These are phyloP conservation scores for Colletotrichum sp. DNA, from an alignment of 2,329 filamentous ascomycete genomes.

Conservation along the genomic window DNA sequence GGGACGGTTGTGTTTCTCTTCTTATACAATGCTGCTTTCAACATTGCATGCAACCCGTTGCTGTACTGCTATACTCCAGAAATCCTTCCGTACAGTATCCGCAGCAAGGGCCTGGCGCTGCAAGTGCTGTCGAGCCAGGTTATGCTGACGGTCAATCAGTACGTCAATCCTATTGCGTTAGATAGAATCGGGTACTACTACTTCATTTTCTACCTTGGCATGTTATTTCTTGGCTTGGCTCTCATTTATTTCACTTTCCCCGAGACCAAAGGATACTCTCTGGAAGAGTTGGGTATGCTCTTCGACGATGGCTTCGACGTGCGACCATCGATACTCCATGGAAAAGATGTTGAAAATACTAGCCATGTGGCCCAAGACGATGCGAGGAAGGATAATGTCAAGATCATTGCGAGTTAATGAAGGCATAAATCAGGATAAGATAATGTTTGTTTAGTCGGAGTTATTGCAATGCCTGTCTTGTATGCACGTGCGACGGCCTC, in stretches of 20 bases:
- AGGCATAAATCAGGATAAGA: background rate
- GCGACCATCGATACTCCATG: background rate
- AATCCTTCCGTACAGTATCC: conserved; percentile 28
- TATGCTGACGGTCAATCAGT: conserved; percentile 26
- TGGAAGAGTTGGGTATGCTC: conserved; percentile 36
- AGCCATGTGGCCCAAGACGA: background rate
- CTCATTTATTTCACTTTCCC: conserved; percentile 35
- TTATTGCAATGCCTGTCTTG: background rate
- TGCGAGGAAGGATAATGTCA: background rate
- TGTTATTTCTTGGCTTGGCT: conserved; percentile 17
- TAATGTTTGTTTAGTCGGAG: background rate
- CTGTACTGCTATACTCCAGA: conserved; percentile 33
- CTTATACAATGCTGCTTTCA: conserved; percentile 42
- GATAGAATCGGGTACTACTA: conserved; percentile 45
- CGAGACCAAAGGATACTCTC: conserved; percentile 36
- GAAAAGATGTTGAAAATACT: background rate
- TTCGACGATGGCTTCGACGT: background rate
- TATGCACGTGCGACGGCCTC: background rate
- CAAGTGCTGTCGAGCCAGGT: background rate
- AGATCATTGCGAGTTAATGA: background rate
- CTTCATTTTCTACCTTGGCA: conserved; percentile 47
- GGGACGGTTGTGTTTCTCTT: conserved; percentile 35
- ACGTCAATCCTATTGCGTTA: conserved; percentile 48
- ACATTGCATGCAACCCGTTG: conserved; percentile 38
- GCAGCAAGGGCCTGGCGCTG: conserved; percentile 4